Percentiles rank a stretch among this genome's conserved stretches.
Evolutionary conservation across 2,329 filamentous ascomycete genomes (phyloP).

Genomic region (Fusarium heterosporum): DNA sequence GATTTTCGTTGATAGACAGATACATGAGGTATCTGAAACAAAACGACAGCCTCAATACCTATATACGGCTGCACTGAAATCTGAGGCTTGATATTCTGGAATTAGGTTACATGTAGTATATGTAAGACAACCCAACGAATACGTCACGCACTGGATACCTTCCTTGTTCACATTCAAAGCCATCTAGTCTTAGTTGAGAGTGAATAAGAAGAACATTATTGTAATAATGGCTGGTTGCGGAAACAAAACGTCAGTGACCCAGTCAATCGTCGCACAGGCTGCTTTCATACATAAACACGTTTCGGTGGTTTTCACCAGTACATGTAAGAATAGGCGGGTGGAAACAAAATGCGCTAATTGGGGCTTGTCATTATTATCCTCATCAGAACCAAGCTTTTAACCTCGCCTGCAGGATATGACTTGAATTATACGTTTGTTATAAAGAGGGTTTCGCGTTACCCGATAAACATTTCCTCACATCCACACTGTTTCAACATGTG

Average conservation of each 20-base stretch:
- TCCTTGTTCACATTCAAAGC: background rate
- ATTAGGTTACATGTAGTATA: background rate
- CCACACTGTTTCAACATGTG: background rate
- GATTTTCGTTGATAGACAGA: constrained; percentile 9
- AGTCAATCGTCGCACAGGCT: background rate
- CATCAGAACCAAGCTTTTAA: background rate
- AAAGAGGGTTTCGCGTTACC: background rate
- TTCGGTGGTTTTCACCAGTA: background rate
- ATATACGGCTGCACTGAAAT: background rate
- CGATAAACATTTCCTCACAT: background rate
- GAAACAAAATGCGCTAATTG: background rate
- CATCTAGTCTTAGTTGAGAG: background rate
- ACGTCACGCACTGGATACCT: constrained; percentile 6
- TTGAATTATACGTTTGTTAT: background rate
- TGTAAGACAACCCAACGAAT: background rate
- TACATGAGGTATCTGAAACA: constrained; percentile 10
- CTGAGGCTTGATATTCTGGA: background rate
- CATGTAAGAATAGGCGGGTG: background rate
- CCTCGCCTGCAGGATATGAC: background rate
- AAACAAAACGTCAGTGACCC: background rate
- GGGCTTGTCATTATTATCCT: background rate
- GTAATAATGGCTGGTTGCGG: background rate
- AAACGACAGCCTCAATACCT: background rate
- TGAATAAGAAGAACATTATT: background rate
- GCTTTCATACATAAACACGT: background rate